phyloP scores from a whole-genome alignment of 1,139 yeast genomes.

The Geotrichum carabidarum region DNA sequence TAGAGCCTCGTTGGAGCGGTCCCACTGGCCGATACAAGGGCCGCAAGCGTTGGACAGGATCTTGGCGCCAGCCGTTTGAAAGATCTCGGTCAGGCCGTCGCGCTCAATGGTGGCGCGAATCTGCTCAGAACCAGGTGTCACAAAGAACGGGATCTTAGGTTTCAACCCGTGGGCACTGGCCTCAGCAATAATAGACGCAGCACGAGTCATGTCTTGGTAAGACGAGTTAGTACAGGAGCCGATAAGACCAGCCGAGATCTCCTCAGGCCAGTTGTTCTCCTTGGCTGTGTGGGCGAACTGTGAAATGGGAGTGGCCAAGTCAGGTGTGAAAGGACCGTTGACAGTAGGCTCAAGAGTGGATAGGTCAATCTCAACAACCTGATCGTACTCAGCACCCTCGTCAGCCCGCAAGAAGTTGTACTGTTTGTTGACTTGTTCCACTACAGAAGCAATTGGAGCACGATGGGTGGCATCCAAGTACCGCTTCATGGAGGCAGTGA shows the following conservation, averaged over 20 bases:
- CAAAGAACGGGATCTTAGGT: slow-evolving; percentile 84
- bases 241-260: slow-evolving; percentile 90
- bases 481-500: slow-evolving; percentile 81
- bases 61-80: slow-evolving; percentile 88
- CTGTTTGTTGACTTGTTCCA: slow-evolving; percentile 63
- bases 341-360: slow-evolving; percentile 94
- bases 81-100: slow-evolving; percentile 88
- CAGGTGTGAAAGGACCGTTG: slow-evolving; percentile 99
- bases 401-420: slow-evolving; percentile 94
- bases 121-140: slow-evolving; percentile 99
- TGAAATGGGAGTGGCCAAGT: slow-evolving; percentile 95
- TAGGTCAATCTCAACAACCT: slow-evolving; percentile 90
- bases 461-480: slow-evolving; percentile 88
- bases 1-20: slow-evolving; percentile 47
- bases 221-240: slow-evolving; percentile 99
- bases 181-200: slow-evolving; percentile 87
- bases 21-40: slow-evolving; percentile 99
- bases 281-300: slow-evolving; percentile 84
- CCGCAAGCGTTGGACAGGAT: slow-evolving; percentile 99
- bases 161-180: slow-evolving; percentile 88
- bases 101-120: slow-evolving; percentile 97
- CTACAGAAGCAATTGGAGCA: slow-evolving; percentile 75
- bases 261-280: slow-evolving; percentile 89
- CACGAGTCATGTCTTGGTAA: slow-evolving; percentile 97
- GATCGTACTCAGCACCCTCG: slow-evolving; percentile 92